Evolutionary conservation across 2,329 filamentous ascomycete genomes (phyloP).

Genomic region (Penicillium vulpinum): DNA sequence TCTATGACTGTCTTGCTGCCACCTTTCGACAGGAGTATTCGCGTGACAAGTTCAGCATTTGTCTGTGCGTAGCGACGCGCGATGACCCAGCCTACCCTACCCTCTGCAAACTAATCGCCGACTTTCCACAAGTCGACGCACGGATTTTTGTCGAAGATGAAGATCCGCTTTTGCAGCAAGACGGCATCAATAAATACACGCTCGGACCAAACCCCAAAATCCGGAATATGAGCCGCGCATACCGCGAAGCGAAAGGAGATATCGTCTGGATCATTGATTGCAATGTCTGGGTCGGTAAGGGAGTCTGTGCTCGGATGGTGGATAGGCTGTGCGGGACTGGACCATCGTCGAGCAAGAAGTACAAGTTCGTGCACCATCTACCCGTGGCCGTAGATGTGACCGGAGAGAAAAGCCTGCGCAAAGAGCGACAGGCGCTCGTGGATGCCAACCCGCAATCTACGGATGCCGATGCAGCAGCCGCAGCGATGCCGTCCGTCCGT

Average conservation of each 20-base stretch:
- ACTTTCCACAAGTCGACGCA: conserved; percentile 72
- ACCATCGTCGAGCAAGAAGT: conserved; percentile 49
- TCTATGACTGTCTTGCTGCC: conserved; percentile 89
- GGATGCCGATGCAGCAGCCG: background rate
- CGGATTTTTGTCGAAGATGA: conserved; percentile 78
- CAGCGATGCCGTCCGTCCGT: conserved; percentile 12
- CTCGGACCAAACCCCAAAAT: conserved; percentile 98
- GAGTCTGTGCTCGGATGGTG: conserved; percentile 83
- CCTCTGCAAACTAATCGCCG: conserved; percentile 67
- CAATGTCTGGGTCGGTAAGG: conserved; percentile 86
- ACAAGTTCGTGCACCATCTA: conserved; percentile 94
- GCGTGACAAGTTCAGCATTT: conserved; percentile 69
- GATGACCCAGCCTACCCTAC: conserved; percentile 75
- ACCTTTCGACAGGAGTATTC: conserved; percentile 84
- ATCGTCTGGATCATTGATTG: conserved; percentile 95
- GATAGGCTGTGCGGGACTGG: conserved; percentile 75
- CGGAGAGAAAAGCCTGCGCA: conserved; percentile 24
- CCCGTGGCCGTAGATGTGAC: conserved; percentile 80
- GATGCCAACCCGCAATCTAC: conserved; percentile 20
- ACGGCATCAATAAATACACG: conserved; percentile 52
- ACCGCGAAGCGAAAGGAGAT: conserved; percentile 82
- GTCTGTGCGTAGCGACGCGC: conserved; percentile 75
- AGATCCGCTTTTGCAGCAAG: conserved; percentile 66
- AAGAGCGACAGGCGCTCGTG: conserved; percentile 31
- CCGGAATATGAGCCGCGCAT: conserved; percentile 90